Base-by-base conservation (phyloP, 2,329 filamentous ascomycete species). In the Penicillium palitans region DNA sequence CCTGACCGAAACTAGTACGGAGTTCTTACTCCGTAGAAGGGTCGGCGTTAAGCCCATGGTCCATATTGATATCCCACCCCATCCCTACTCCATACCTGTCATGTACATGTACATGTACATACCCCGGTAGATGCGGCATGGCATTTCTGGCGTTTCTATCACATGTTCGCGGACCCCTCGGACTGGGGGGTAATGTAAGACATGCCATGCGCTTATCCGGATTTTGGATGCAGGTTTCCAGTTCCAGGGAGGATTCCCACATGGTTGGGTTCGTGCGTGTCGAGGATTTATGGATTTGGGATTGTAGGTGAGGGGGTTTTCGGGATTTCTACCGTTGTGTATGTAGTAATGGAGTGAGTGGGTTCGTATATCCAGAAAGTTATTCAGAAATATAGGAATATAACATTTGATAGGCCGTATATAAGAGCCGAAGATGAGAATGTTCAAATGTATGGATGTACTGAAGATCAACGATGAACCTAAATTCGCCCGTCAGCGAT, bases 241-340 rank as follows among this genome's bases (percentile, higher is more conserved):
- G 42, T 57, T 19, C 55, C 55, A 39, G 42, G 19, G 25, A n/a
- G 37, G 44, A 21, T 46, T 53, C 15, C 55, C 55, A 57, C 55
- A 44, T 57, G 50, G 54, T 15, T 37, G 17, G 27, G n/a, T 57
- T n/a, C 50, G 42, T 29, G 55, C 17, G 33, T 15, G 13, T 35
- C 45, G 45, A 37, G 55, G 42, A n/a, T 56, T 29, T 24, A 4
- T n/a, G 33, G 17, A 10, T 40, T 51, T 27, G 21, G 31, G 10
- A 31, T 24, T n/a, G 52, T 4, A 29, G 29, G 3, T 4, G 6
- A 21, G 39, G 10, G 52, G 31, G 21, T 49, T 13, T 25, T 35
- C 2, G 33, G 33, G 29, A 12, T 15, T 17, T 21, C 12, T 12
- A 15, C 3, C 1, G 31, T 15, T 40, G 3, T 27, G 15, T 3